Base-by-base conservation (phyloP, 2,329 filamentous ascomycete species). In the Metarhizium album region DNA sequence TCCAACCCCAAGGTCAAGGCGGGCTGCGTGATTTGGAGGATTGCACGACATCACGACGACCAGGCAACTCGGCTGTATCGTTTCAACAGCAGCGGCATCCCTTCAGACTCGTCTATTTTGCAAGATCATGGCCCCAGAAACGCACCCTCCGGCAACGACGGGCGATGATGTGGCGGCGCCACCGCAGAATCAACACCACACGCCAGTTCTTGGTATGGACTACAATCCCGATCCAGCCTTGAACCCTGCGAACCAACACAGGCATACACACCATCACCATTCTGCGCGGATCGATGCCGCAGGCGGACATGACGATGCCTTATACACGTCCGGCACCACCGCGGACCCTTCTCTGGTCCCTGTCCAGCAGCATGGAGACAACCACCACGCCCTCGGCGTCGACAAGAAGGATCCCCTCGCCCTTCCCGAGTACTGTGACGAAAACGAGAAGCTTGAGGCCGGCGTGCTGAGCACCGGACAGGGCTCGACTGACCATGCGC, bases 321-420 rank as follows among this genome's bases (percentile, higher is more conserved):
- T 72, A 42, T 79, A 79, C 58, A 68, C 74, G 35, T 68, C 67
- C 47, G 70, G 67, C 45, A 70, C 62, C 23, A 67, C 63, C 14
- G 57, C 65, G 11, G 64, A 75, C 56, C 59, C 61, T 4, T 50
- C 54, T 20, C 51, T 58, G 58, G 70, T 69, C 13, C 65, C 67
- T 2, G 53, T 61, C 18, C 62, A 69, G 56, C 57, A 59, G 52
- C 60, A 69, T 46, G 46, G 63, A 42, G 54, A 60, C 35, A 51
- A 53, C 42, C 53, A 54, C 38, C 56, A 55, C 50, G 49, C 52
- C 40, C 53, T 57, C 52, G 57, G 57, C 42, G 54, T 62, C 46
- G 61, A 63, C 8, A 49, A 45, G 47, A 59, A 59, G 45, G 56
- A 48, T 16, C 52, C 50, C n/a, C 46, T 51, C 45, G 64, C 58